Conservation (phyloP, 176 grass and related monocot genomes). For the Triticum urartu region DNA sequence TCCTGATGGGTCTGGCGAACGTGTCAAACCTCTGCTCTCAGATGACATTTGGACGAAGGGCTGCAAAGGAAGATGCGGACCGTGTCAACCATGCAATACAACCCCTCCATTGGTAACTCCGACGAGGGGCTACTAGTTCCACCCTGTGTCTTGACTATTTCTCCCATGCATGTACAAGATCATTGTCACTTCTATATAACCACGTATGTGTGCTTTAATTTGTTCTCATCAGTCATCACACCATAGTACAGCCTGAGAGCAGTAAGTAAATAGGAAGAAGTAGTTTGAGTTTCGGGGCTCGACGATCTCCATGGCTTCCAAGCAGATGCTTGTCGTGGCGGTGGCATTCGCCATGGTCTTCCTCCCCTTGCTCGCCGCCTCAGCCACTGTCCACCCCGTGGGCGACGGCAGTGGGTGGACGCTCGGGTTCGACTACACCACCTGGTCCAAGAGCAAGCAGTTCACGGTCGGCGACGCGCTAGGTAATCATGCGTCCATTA, state of each 20-base stretch:
- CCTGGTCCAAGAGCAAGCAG: constrained; percentile 32
- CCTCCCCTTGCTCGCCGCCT: constrained; percentile 11
- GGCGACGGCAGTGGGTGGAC: constrained; percentile 29
- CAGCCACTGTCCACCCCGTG: constrained; percentile 15
- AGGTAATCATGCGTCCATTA: not conserved
- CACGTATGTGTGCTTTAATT: not conserved
- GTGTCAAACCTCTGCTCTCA: not conserved
- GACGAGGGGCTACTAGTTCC: not conserved
- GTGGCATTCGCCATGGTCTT: not conserved
- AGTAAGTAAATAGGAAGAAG: not conserved
- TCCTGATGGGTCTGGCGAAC: not conserved
- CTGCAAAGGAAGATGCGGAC: not conserved
- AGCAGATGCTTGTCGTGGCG: not conserved
- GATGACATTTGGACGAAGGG: constrained; percentile 1
- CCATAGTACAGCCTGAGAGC: not conserved
- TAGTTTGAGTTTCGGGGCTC: not conserved
- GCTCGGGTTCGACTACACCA: constrained; percentile 19
- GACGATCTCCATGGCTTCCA: constrained; percentile 16
- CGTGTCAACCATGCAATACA: not conserved
- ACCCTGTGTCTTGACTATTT: not conserved
- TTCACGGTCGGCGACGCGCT: constrained; percentile 40
- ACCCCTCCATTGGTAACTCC: not conserved
- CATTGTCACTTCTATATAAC: not conserved
- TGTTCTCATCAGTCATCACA: not conserved
- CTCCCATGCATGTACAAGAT: not conserved